These are phyloP conservation scores for Amanita jacksonii DNA, from an alignment of 768 basidiomycete genomes.

Conservation along the genomic window DNA sequence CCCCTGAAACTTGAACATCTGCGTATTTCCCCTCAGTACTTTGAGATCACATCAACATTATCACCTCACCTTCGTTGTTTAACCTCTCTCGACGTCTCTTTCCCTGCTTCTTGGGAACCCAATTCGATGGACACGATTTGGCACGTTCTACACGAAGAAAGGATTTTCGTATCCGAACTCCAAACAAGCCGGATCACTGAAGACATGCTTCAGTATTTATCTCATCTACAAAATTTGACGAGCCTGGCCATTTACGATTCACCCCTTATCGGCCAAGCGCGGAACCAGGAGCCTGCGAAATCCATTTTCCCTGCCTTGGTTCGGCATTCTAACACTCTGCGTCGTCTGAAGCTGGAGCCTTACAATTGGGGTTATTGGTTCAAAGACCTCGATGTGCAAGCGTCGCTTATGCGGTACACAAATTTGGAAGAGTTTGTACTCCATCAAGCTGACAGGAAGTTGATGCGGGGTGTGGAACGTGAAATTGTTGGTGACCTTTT, in stretches of 20 bases:
- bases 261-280: not conserved
- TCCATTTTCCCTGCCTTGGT: not conserved
- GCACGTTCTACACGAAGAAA: conserved; percentile 1
- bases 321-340: not conserved
- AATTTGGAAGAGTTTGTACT: conserved; percentile 6
- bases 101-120: not conserved
- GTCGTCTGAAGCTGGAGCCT: conserved; percentile 1
- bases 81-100: not conserved
- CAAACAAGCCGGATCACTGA: not conserved
- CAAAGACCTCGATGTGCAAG: not conserved
- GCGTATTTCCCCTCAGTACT: not conserved
- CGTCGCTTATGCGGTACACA: not conserved
- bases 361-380: conserved; percentile 7
- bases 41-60: conserved; percentile 1
- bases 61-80: conserved; percentile 2
- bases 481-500: conserved; percentile 1
- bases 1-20: conserved; percentile 4
- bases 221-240: not conserved
- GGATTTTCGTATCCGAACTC: conserved; percentile 1
- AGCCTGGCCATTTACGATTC: conserved; percentile 2
- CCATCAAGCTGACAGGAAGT: not conserved
- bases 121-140: not conserved
- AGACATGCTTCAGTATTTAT: conserved; percentile 4
- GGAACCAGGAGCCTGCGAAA: not conserved
- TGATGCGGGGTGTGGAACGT: not conserved